Base-by-base conservation (phyloP, 2,329 filamentous ascomycete genomes). In the Proliferodiscus dingleyae region DNA sequence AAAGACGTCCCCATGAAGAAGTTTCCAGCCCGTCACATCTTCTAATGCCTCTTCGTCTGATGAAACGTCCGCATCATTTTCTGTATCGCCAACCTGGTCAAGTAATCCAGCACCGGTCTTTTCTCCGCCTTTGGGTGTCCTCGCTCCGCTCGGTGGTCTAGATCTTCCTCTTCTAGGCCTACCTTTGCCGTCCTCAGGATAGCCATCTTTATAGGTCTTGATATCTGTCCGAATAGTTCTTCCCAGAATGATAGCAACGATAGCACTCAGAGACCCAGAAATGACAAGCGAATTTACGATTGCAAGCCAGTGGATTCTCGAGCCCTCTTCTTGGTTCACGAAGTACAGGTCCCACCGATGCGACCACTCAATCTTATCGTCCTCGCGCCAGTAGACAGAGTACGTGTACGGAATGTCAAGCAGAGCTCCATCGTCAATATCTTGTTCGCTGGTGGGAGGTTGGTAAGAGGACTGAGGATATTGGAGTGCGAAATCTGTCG, bases 331-430 rank as follows among this genome's bases (percentile, higher is more conserved):
- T 61, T 93, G 87, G 64, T 91, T 89, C 49, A 85, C 86, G 68
- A 95, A 94, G 66, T 94, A 95, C 44, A 91, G 70, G 59, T 94
- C 87, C 89, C 89, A 95, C 44, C 89, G 79, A 56, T 83, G 87
- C 46, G 75, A 73, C 89, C 89, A 95, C 53, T 93, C 87, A 41
- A 94, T 72, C 16, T 75, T 79, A 33, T 83, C 78, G 51, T 94
- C 87, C 63, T 94, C 86, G 41, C 87, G 82, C 69, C 89, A 95
- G 66, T 93, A 94, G 11, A 95, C 85, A 3, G 88, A 91, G 67
- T 95, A 95, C 0, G 87, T 87, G 66, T 90, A 94, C 0, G 89
- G 87, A 41, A 95, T 83, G 2, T 75, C 81, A 40, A 93, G 65
- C 2, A 72, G 87, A 11, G 79, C 78, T 21, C 76, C 77, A 47